A percentile compares a stretch with the other conserved stretches of the same genome.
phyloP scores from a whole-genome alignment of 352 stramenopile genomes.

The Phytophthora cactorum region DNA sequence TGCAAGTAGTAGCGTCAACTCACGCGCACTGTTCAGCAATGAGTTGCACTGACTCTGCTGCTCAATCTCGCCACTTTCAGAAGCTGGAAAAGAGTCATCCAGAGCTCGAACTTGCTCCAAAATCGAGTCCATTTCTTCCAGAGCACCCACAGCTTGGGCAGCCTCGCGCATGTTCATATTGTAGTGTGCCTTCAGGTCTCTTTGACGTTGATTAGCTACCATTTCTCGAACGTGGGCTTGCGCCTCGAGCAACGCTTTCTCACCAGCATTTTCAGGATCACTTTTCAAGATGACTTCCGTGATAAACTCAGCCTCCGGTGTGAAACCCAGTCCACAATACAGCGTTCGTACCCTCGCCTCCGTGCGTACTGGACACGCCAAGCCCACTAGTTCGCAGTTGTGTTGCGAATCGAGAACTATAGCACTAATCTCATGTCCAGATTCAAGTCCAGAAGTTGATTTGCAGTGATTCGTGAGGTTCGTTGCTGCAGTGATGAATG shows the following conservation, averaged over 20 bases:
- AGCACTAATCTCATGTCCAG: neutral
- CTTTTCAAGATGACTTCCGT: slow-evolving; percentile 73
- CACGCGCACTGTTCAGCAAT: slow-evolving; percentile 42
- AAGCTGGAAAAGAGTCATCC: slow-evolving; percentile 34
- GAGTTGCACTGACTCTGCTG: slow-evolving; percentile 29
- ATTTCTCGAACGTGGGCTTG: slow-evolving; percentile 53
- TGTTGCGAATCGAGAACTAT: slow-evolving; percentile 14
- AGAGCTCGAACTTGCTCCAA: slow-evolving; percentile 43
- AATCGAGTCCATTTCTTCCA: slow-evolving; percentile 68
- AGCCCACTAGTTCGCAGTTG: slow-evolving; percentile 46
- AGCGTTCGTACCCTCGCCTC: slow-evolving; percentile 52
- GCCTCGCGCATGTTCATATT: slow-evolving; percentile 56
- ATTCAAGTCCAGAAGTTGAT: neutral
- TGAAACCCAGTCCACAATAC: slow-evolving; percentile 67
- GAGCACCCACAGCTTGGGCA: slow-evolving; percentile 55
- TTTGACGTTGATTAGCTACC: slow-evolving; percentile 53
- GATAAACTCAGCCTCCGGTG: slow-evolving; percentile 45
- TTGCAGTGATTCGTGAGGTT: slow-evolving; percentile 42
- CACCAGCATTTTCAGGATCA: slow-evolving; percentile 63
- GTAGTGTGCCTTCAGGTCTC: slow-evolving; percentile 68
- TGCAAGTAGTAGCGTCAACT: slow-evolving; percentile 54
- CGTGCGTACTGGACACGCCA: slow-evolving; percentile 55
- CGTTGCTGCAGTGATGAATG: slow-evolving; percentile 45
- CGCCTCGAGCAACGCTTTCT: slow-evolving; percentile 67
- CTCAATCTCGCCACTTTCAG: neutral